Evolutionary conservation across 805 yeast species (phyloP).

Genomic region (Suhomyces sp.): DNA sequence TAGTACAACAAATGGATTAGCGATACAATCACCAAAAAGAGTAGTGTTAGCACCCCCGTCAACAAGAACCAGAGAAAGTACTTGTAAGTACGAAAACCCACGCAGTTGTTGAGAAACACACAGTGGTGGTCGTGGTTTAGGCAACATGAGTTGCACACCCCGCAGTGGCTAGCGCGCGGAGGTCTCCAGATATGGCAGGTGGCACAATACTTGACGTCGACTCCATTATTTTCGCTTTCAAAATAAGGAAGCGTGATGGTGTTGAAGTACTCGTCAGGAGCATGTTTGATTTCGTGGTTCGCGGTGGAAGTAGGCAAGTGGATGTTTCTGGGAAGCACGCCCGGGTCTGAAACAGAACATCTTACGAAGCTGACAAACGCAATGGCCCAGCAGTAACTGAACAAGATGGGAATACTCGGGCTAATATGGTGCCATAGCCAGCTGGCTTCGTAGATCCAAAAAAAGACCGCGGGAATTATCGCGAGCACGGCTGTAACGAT

Average conservation of each 20-base stretch:
- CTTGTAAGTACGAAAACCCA: conserved; percentile 38
- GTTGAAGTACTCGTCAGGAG: conserved; percentile 20
- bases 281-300: conserved; percentile 1
- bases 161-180: conserved; percentile 67
- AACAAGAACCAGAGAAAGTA: conserved; percentile 34
- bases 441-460: conserved; percentile 40
- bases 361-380: conserved; percentile 47
- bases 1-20: conserved; percentile 22
- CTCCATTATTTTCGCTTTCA: conserved; percentile 26
- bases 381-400: conserved; percentile 56
- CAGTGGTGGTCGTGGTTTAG: conserved; percentile 73
- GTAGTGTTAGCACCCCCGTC: conserved; percentile 18
- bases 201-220: conserved; percentile 53
- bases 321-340: conserved; percentile 62
- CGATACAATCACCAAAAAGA: conserved; percentile 15
- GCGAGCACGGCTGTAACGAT: conserved; percentile 32
- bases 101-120: conserved; percentile 51
- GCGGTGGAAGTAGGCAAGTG: conserved; percentile 39
- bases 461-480: conserved; percentile 51
- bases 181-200: conserved; percentile 65
- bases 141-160: conserved; percentile 64
- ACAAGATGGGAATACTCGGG: conserved; percentile 55
- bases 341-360: conserved; percentile 67
- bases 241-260: conserved; percentile 20
- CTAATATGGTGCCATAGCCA: conserved; percentile 59